Evolutionary conservation across 2,329 filamentous ascomycete species (phyloP).

Genomic region (Colletotrichum siamense): DNA sequence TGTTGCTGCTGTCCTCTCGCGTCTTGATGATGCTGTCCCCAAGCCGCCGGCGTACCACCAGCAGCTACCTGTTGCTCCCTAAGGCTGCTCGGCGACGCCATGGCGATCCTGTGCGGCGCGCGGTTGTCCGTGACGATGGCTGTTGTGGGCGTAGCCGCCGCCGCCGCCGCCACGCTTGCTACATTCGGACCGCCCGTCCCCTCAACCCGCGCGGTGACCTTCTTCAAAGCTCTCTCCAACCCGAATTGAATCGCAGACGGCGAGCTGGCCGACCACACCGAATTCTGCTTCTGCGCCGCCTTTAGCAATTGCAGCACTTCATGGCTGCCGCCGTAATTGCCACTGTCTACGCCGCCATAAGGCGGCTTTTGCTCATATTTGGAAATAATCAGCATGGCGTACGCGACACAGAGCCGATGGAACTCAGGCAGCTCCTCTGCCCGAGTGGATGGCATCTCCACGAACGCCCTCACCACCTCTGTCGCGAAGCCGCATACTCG

Average conservation of each 20-base stretch:
- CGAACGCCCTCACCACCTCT: constrained; percentile 13
- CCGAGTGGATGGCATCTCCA: constrained; percentile 13
- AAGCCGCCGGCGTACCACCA: neutral
- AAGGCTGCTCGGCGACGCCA: neutral
- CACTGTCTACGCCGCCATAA: neutral
- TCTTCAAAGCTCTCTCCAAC: constrained; percentile 15
- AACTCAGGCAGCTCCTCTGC: constrained; percentile 20
- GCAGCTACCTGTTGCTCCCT: neutral
- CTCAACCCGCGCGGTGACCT: constrained; percentile 5
- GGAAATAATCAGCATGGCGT: constrained; percentile 19
- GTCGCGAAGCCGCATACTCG: constrained; percentile 12
- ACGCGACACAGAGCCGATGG: constrained; percentile 17
- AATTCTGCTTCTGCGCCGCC: constrained; percentile 12
- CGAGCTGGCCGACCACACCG: constrained; percentile 4
- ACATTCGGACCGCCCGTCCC: neutral
- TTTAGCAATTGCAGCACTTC: constrained; percentile 9
- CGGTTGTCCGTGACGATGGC: neutral
- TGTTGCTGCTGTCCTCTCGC: neutral
- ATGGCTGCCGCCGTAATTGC: neutral
- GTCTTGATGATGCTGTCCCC: neutral
- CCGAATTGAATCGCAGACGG: constrained; percentile 19
- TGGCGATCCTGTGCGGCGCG: neutral
- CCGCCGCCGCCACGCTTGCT: neutral
- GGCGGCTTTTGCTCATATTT: constrained; percentile 9
- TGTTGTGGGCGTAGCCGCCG: neutral